These are phyloP conservation scores for Ganoderma resinaceum DNA, from an alignment of 1,284 basidiomycete species.

Conservation along the genomic window DNA sequence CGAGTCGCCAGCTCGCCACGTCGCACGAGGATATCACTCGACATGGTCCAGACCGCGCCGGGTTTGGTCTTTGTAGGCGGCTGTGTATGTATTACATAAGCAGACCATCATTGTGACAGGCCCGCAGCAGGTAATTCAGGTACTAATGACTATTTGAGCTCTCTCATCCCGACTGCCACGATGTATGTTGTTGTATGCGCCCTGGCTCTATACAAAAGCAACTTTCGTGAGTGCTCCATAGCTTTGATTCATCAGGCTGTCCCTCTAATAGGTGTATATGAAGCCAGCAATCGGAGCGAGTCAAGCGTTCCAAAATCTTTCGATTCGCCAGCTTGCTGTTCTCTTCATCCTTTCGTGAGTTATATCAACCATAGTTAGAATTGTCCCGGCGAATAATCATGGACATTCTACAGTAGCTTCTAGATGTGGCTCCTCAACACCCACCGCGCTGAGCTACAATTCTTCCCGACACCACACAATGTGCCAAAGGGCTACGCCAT, in stretches of 20 bases:
- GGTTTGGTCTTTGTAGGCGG: no score
- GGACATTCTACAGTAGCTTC: neutral
- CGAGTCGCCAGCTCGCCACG: no score
- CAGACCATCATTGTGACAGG: neutral
- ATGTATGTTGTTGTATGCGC: neutral
- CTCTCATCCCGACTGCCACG: neutral
- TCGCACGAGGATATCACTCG: no score
- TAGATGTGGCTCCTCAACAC: constrained; percentile 6
- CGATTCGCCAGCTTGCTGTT: neutral
- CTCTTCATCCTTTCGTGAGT: neutral
- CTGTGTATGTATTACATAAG: neutral
- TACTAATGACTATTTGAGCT: neutral
- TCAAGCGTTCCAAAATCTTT: neutral
- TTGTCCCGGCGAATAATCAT: neutral
- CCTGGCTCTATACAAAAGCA: neutral
- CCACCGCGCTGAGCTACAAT: neutral
- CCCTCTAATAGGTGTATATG: neutral
- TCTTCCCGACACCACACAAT: neutral
- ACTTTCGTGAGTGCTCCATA: neutral
- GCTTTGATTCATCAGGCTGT: neutral
- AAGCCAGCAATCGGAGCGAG: neutral
- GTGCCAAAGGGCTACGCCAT: constrained; percentile 5
- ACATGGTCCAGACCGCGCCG: no score
- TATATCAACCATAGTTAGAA: neutral
- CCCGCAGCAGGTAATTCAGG: neutral